Conservation (phyloP, 1,284 basidiomycete genomes). For the Pyrrhoderma lamaoense region DNA sequence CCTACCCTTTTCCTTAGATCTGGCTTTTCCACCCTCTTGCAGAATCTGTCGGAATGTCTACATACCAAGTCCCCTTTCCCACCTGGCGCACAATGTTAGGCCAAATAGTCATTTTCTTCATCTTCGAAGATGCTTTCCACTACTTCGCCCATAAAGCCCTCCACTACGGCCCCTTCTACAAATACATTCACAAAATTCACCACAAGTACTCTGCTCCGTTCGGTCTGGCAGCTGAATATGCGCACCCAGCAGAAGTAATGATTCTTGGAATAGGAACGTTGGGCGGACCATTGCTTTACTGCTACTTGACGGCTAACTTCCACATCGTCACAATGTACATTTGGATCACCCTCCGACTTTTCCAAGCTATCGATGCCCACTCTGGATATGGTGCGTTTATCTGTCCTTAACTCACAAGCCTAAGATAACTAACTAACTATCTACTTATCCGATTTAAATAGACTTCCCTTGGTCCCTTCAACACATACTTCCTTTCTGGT, state of each 20-base stretch:
- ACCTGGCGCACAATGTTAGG: constrained; percentile 58
- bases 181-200: constrained; percentile 96
- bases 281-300: constrained; percentile 81
- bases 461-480: constrained; percentile 98
- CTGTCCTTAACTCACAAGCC: neutral
- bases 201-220: constrained; percentile 98
- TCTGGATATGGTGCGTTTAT: constrained; percentile 76
- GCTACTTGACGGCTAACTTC: constrained; percentile 62
- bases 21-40: constrained; percentile 96
- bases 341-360: constrained; percentile 91
- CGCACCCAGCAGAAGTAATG: constrained; percentile 90
- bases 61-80: constrained; percentile 92
- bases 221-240: constrained; percentile 96
- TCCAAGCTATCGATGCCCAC: constrained; percentile 98
- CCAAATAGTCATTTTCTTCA: constrained; percentile 88
- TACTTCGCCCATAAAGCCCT: constrained; percentile 82
- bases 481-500: constrained; percentile 95
- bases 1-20: no score
- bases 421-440: neutral
- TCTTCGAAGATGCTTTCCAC: constrained; percentile 96
- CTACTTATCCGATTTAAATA: constrained; percentile 24
- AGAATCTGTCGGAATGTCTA: constrained; percentile 84
- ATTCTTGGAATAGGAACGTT: constrained; percentile 87
- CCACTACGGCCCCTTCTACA: constrained; percentile 90
- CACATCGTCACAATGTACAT: constrained; percentile 92